Percentiles rank a stretch among this genome's conserved stretches.
Evolutionary conservation across 2,329 filamentous ascomycete genomes (phyloP).

Genomic region (Paecilomyces fulvus): DNA sequence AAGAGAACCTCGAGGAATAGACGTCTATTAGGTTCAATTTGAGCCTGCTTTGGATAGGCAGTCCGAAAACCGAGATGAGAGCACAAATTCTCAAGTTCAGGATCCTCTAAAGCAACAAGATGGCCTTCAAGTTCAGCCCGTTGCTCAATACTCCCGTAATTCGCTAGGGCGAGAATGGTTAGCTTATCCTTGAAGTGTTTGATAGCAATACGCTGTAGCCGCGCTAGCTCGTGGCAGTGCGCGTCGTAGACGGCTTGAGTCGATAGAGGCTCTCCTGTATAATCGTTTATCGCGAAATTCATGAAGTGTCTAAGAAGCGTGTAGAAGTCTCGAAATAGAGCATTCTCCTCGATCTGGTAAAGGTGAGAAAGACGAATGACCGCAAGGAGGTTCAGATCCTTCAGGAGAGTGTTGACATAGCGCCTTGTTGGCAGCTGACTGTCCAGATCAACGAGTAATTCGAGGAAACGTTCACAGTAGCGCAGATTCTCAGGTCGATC

Average conservation of each 20-base stretch:
- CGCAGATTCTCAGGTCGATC: slow-evolving; percentile 52
- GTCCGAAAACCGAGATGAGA: slow-evolving; percentile 67
- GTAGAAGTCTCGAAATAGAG: slow-evolving; percentile 71
- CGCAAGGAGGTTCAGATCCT: slow-evolving; percentile 75
- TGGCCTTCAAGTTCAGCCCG: slow-evolving; percentile 69
- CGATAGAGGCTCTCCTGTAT: slow-evolving; percentile 69
- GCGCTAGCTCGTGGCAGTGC: slow-evolving; percentile 69
- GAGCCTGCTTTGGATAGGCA: slow-evolving; percentile 65
- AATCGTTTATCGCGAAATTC: slow-evolving; percentile 83
- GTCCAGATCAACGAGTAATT: slow-evolving; percentile 81
- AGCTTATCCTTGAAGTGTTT: slow-evolving; percentile 84
- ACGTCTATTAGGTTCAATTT: slow-evolving; percentile 52
- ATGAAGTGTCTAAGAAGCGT: slow-evolving; percentile 78
- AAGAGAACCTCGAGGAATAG: slow-evolving; percentile 58
- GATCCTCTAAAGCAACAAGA: slow-evolving; percentile 62
- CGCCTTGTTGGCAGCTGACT: slow-evolving; percentile 89
- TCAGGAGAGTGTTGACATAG: slow-evolving; percentile 82
- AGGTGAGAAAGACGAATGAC: slow-evolving; percentile 70
- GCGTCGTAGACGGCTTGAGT: slow-evolving; percentile 66
- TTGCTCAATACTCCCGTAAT: slow-evolving; percentile 80
- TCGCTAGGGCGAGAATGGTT: slow-evolving; percentile 83
- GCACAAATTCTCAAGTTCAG: slow-evolving; percentile 64
- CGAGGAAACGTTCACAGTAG: slow-evolving; percentile 89
- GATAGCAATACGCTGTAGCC: slow-evolving; percentile 67
- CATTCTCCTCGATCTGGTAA: slow-evolving; percentile 65